Evolutionary conservation across 1,139 yeast genomes (phyloP).

Genomic region (Geotrichum histeridarum): DNA sequence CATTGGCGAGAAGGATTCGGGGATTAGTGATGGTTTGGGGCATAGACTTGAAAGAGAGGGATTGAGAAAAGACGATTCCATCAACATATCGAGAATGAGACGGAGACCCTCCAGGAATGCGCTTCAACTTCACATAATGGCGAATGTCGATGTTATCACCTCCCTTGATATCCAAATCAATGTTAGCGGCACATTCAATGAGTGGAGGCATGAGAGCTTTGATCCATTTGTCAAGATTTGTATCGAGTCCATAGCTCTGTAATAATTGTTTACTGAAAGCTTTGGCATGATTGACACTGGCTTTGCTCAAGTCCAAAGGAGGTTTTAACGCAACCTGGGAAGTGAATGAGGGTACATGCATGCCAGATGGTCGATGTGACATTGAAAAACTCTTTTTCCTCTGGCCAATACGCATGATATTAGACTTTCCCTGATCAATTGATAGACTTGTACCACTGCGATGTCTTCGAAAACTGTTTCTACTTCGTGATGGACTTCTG

Average conservation of each 20-base stretch:
- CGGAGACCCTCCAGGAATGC: constrained; percentile 66
- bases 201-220: constrained; percentile 45
- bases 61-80: constrained; percentile 83
- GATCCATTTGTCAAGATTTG: constrained; percentile 55
- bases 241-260: constrained; percentile 54
- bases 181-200: constrained; percentile 42
- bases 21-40: constrained; percentile 59
- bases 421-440: constrained; percentile 23
- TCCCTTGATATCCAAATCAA: constrained; percentile 51
- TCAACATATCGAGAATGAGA: constrained; percentile 59
- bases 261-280: constrained; percentile 60
- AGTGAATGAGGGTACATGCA: constrained; percentile 14
- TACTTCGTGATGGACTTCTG: constrained; percentile 16
- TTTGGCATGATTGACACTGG: constrained; percentile 42
- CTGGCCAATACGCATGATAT: constrained; percentile 28
- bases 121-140: constrained; percentile 80
- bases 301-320: constrained; percentile 37
- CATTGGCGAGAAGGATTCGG: constrained; percentile 73
- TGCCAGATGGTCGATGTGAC: constrained; percentile 13
- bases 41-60: constrained; percentile 80
- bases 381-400: constrained; percentile 26
- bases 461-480: constrained; percentile 24
- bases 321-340: constrained; percentile 14
- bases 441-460: constrained; percentile 28
- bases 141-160: constrained; percentile 81